Base-by-base conservation (phyloP, 2,329 filamentous ascomycete species). In the Ophiostoma montium region DNA sequence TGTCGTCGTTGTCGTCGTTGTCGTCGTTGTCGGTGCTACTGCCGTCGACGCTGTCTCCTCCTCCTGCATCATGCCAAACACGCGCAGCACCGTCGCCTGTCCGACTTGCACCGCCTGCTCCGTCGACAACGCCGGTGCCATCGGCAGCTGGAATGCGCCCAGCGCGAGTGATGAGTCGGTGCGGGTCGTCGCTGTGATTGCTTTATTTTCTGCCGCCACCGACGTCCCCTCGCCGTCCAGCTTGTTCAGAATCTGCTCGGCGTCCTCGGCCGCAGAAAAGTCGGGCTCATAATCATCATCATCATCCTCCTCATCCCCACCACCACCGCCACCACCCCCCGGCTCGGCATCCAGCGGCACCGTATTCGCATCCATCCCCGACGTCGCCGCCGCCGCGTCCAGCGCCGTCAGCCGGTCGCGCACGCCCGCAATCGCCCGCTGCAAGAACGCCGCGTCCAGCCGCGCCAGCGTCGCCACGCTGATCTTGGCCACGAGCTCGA, bases 221-320 rank as follows among this genome's bases (percentile, higher is more conserved):
- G 61, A 60, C 9, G 78, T 68, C n/a, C 81, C 74, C 5, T 80
- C 71, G 53, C 77, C 77, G 60, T 90, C 85, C 13, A 87, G 71
- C 60, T 85, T 85, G 63, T 90, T 86, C 45, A 83, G 66, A 31
- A 86, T 80, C 59, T 90, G 84, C 58, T 88, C 84, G 1, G 78
- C 78, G 55, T 86, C 80, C 62, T 94, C 86, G 33, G 80, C 78
- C 9, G 83, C 75, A 52, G 82, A 79, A 57, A 87, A 88, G 59
- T 94, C 85, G 0, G 90, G 89, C 59, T 95, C 90, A 60, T 95
- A 95, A 57, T 95, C 86, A 57, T 95, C 86, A 41, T 59, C 63
- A 57, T 94, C 86, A 38, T 59, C 63, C 38, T 94, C 88, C 9
- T 83, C 80, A 4, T 23, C 19, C 10, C 23, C 39, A 23, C 39